These are phyloP conservation scores for Paecilomyces niveus DNA, from an alignment of 2,329 filamentous ascomycete species.

Conservation along the genomic window DNA sequence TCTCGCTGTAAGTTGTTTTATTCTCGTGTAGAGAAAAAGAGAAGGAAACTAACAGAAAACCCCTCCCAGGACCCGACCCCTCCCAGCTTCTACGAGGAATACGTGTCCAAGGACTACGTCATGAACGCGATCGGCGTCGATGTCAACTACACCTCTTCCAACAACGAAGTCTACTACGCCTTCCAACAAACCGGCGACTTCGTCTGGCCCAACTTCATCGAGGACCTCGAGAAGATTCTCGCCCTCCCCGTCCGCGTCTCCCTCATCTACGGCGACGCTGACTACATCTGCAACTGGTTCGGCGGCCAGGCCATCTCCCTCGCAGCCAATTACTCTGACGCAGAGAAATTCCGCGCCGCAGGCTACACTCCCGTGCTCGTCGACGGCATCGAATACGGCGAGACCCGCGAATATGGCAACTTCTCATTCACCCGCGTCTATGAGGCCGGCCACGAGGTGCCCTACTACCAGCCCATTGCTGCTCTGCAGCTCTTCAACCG, in stretches of 20 bases:
- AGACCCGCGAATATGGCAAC: slow-evolving; percentile 70
- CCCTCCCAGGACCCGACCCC: slow-evolving; percentile 53
- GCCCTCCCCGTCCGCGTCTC: slow-evolving; percentile 59
- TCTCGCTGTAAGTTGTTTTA: slow-evolving; percentile 21
- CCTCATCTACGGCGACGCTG: slow-evolving; percentile 61
- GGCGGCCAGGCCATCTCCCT: slow-evolving; percentile 70
- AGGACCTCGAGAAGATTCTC: slow-evolving; percentile 54
- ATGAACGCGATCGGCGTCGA: slow-evolving; percentile 56
- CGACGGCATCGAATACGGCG: slow-evolving; percentile 59
- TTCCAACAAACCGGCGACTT: slow-evolving; percentile 54
- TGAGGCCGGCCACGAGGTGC: slow-evolving; percentile 58
- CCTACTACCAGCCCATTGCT: slow-evolving; percentile 52
- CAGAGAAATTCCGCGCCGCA: slow-evolving; percentile 54
- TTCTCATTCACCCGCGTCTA: slow-evolving; percentile 62
- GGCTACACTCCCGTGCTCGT: slow-evolving; percentile 68
- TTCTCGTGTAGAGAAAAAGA: slow-evolving; percentile 8
- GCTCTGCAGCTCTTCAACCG: slow-evolving; percentile 55
- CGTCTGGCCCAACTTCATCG: slow-evolving; percentile 55
- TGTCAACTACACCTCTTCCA: slow-evolving; percentile 51
- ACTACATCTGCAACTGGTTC: slow-evolving; percentile 51
- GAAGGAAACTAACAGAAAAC: neutral
- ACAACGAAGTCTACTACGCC: slow-evolving; percentile 35
- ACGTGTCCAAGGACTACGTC: slow-evolving; percentile 55
- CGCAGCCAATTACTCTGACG: slow-evolving; percentile 46
- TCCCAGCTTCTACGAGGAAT: slow-evolving; percentile 53